Evolutionary conservation across 805 yeast genomes (phyloP).

Genomic region (Candida ortonii): DNA sequence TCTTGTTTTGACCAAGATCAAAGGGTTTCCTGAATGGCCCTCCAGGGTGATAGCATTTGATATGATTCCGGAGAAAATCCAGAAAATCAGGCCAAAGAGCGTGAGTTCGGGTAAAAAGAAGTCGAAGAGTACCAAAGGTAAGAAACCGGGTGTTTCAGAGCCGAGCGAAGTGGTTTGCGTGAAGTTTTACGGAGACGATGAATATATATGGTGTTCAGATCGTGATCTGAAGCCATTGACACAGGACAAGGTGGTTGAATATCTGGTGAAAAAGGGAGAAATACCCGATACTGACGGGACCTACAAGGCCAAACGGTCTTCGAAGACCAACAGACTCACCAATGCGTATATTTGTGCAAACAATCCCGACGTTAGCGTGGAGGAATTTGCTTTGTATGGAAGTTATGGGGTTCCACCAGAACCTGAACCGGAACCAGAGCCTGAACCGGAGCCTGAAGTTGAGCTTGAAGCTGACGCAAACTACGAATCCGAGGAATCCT

Average conservation of each 20-base stretch:
- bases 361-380: conserved; percentile 44
- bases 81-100: conserved; percentile 48
- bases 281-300: conserved; percentile 34
- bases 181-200: conserved; percentile 68
- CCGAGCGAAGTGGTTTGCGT: conserved; percentile 44
- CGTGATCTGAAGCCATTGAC: conserved; percentile 49
- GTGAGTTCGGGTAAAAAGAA: conserved; percentile 28
- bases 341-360: conserved; percentile 31
- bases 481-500: conserved; percentile 31
- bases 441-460: conserved; percentile 7
- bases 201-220: conserved; percentile 62
- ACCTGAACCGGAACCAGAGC: conserved; percentile 12
- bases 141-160: conserved; percentile 14
- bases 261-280: conserved; percentile 28
- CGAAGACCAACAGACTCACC: conserved; percentile 26
- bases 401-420: conserved; percentile 39
- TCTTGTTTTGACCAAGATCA: conserved; percentile 73
- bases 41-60: conserved; percentile 69
- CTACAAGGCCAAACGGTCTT: conserved; percentile 53
- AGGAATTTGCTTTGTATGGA: conserved; percentile 42
- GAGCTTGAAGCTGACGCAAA: conserved; percentile 12
- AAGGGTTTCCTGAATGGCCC: conserved; percentile 91
- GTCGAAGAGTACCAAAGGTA: conserved; percentile 12
- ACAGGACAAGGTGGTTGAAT: conserved; percentile 38
- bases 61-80: conserved; percentile 56